phyloP scores from a whole-genome alignment of 306 rosid species.

The Boehmeria nivea region DNA sequence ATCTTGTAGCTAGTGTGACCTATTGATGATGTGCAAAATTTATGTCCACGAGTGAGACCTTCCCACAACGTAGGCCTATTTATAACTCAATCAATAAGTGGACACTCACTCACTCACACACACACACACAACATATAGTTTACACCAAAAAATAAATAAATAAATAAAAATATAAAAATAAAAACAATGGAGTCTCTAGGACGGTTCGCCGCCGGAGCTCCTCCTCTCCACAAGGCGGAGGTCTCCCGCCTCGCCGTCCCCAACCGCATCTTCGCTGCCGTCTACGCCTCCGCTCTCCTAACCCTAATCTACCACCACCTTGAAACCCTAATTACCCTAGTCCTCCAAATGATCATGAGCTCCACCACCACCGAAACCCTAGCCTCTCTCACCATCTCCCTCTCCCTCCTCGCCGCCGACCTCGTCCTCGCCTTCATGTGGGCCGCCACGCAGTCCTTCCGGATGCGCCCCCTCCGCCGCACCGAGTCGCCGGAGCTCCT shows the following conservation, averaged over 20 bases:
- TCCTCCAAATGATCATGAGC: slow-evolving; percentile 16
- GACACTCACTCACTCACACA: no score
- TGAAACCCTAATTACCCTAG: not conserved
- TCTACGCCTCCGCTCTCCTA: slow-evolving; percentile 20
- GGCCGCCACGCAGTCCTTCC: slow-evolving; percentile 19
- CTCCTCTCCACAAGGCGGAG: slow-evolving; percentile 18
- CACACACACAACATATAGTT: no score
- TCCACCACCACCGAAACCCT: slow-evolving; percentile 8
- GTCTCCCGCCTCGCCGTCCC: slow-evolving; percentile 6
- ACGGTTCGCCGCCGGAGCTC: not conserved
- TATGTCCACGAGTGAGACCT: no score
- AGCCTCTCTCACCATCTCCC: slow-evolving; percentile 17
- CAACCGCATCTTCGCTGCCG: slow-evolving; percentile 25
- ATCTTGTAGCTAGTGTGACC: no score
- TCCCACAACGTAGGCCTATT: no score
- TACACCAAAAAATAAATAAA: no score
- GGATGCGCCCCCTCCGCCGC: slow-evolving; percentile 25
- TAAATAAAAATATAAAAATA: not conserved
- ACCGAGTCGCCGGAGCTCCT: slow-evolving; percentile 24
- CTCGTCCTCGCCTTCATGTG: slow-evolving; percentile 24
- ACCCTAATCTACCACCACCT: slow-evolving; percentile 26
- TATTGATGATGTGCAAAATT: no score
- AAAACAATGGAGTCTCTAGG: not conserved
- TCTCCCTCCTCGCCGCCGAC: slow-evolving; percentile 34
- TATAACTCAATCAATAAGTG: no score